Evolutionary conservation across 495 filamentous ascomycete species (phyloP).

Genomic region (Neurospora tetrasperma): DNA sequence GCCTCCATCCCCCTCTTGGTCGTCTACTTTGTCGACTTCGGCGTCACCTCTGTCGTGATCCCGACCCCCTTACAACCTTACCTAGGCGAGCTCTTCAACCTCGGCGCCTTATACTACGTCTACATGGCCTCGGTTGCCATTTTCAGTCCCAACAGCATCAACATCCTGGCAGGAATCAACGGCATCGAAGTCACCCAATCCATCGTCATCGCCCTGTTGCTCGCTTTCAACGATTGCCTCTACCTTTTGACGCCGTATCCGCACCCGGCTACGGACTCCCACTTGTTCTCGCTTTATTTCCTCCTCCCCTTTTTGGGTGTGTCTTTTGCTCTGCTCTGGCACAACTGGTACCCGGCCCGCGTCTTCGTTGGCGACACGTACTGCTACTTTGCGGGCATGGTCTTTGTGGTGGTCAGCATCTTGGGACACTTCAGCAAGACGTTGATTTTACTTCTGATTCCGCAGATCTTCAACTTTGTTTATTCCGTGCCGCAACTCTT

Average conservation of each 20-base stretch:
- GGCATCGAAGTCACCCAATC: conserved; percentile 95
- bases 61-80: conserved; percentile 75
- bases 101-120: conserved; percentile 84
- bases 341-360: conserved; percentile 94
- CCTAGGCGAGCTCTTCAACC: conserved; percentile 69
- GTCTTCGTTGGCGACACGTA: conserved; percentile 98
- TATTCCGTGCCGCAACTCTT: conserved; percentile 91
- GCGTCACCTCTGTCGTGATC: conserved; percentile 88
- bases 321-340: conserved; percentile 70
- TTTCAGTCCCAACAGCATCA: conserved; percentile 97
- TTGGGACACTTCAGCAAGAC: conserved; percentile 98
- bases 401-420: conserved; percentile 94
- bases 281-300: conserved; percentile 91
- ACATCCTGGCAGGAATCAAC: conserved; percentile 96
- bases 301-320: conserved; percentile 91
- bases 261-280: conserved; percentile 90
- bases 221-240: conserved; percentile 72
- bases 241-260: conserved; percentile 72
- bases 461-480: conserved; percentile 92
- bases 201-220: conserved; percentile 73
- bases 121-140: conserved; percentile 95
- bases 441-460: conserved; percentile 77
- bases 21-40: conserved; percentile 97
- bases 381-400: conserved; percentile 99
- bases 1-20: conserved; percentile 89